A percentile compares a stretch with the other conserved stretches of the same genome.
Evolutionary conservation across 2,329 filamentous ascomycete genomes (phyloP).

Genomic region (Onygenales sp.): DNA sequence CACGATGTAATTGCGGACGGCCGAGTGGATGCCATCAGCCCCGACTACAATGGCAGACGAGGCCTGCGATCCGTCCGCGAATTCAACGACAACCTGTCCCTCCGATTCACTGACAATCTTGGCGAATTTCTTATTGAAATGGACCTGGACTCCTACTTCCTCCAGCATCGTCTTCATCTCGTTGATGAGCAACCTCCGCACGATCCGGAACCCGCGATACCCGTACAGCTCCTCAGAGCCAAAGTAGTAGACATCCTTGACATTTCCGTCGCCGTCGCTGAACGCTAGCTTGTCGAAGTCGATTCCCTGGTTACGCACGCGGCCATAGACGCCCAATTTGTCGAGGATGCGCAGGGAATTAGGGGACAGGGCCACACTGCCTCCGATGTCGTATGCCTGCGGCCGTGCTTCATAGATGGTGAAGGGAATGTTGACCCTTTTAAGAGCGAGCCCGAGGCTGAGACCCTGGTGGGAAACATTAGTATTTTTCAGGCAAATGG

Average conservation of each 20-base stretch:
- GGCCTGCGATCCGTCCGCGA: slow-evolving; percentile 36
- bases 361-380: slow-evolving; percentile 51
- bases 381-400: slow-evolving; percentile 39
- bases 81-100: slow-evolving; percentile 36
- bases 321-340: slow-evolving; percentile 38
- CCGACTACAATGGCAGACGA: slow-evolving; percentile 42
- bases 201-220: slow-evolving; percentile 46
- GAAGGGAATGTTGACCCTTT: slow-evolving; percentile 41
- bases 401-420: slow-evolving; percentile 44
- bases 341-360: slow-evolving; percentile 49
- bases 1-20: slow-evolving; percentile 43
- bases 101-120: slow-evolving; percentile 34
- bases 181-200: slow-evolving; percentile 43
- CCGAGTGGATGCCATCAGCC: slow-evolving; percentile 52
- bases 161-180: slow-evolving; percentile 36
- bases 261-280: slow-evolving; percentile 29
- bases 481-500: not conserved
- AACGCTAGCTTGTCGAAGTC: slow-evolving; percentile 45
- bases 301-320: slow-evolving; percentile 38
- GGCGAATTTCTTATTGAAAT: slow-evolving; percentile 42
- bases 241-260: slow-evolving; percentile 37
- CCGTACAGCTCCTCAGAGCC: slow-evolving; percentile 40
- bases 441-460: slow-evolving; percentile 45
- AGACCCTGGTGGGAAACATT: slow-evolving; percentile 32
- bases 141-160: slow-evolving; percentile 32